Evolutionary conservation across 2,329 filamentous ascomycete species (phyloP).

Genomic region (Monosporascus sp.): DNA sequence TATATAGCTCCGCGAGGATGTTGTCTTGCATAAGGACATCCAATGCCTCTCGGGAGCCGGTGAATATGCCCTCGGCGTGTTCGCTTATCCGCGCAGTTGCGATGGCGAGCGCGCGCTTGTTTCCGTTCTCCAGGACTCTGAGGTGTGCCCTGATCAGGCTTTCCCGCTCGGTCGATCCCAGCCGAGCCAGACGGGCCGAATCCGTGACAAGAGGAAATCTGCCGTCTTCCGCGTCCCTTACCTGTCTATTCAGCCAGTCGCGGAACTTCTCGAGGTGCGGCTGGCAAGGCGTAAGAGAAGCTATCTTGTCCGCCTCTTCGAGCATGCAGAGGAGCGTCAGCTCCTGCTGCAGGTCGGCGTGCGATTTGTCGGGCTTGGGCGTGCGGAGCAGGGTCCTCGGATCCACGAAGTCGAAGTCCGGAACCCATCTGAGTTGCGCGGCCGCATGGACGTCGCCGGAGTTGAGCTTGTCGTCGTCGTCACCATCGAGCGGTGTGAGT

Average conservation of each 20-base stretch:
- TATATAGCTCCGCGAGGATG: slow-evolving; percentile 24
- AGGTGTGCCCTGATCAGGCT: slow-evolving; percentile 9
- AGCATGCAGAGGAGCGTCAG: slow-evolving; percentile 24
- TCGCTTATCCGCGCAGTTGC: slow-evolving; percentile 17
- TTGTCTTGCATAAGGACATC: slow-evolving; percentile 27
- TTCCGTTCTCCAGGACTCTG: slow-evolving; percentile 11
- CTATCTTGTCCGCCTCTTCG: slow-evolving; percentile 12
- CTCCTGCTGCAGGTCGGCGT: slow-evolving; percentile 21
- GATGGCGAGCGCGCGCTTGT: slow-evolving; percentile 10
- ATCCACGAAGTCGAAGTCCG: slow-evolving; percentile 26
- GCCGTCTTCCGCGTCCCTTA: slow-evolving; percentile 6
- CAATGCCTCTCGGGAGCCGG: slow-evolving; percentile 19
- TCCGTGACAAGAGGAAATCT: slow-evolving; percentile 11
- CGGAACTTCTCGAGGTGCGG: slow-evolving; percentile 23
- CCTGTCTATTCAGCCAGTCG: slow-evolving; percentile 23
- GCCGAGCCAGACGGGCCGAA: slow-evolving; percentile 1
- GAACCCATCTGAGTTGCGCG: slow-evolving; percentile 25
- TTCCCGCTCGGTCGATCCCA: slow-evolving; percentile 3
- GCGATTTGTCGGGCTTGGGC: slow-evolving; percentile 9
- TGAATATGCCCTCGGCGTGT: slow-evolving; percentile 14
- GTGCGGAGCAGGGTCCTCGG: slow-evolving; percentile 17
- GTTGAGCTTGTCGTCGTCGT: slow-evolving; percentile 7
- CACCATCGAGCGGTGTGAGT: slow-evolving; percentile 18
- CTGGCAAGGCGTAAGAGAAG: slow-evolving; percentile 12
- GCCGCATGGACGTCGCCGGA: slow-evolving; percentile 20